Conservation (phyloP, 176 grass and related monocot species). For the Cocos nucifera region DNA sequence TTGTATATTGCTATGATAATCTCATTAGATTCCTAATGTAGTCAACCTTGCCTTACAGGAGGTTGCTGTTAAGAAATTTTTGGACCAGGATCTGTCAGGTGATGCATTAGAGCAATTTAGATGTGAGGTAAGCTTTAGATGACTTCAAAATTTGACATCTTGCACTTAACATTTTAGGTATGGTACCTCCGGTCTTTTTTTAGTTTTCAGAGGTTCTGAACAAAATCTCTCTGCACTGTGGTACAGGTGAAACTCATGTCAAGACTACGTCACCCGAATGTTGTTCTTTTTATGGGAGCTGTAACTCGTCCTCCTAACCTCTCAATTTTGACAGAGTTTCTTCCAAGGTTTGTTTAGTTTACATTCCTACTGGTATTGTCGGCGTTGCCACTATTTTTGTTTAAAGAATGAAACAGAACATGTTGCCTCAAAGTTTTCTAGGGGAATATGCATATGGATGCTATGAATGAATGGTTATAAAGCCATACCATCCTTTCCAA, state of each 20-base stretch:
- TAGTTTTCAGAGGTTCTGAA: constrained; percentile 6
- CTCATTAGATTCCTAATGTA: too few species aligned
- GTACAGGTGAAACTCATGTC: constrained; percentile 90
- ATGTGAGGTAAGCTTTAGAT: constrained; percentile 74
- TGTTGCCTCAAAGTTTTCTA: too few species aligned
- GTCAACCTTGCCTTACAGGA: constrained; percentile 35
- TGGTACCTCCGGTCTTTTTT: neutral
- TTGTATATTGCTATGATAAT: too few species aligned
- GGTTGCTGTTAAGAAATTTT: constrained; percentile 98
- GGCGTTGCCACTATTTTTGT: too few species aligned
- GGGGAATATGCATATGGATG: too few species aligned
- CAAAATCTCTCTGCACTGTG: constrained; percentile 24
- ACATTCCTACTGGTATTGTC: too few species aligned
- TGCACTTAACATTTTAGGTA: neutral
- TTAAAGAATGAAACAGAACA: too few species aligned
- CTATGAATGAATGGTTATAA: too few species aligned
- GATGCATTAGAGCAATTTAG: constrained; percentile 89
- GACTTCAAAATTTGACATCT: neutral
- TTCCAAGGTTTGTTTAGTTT: constrained; percentile 59
- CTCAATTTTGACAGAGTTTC: constrained; percentile 93
- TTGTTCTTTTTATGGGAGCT: constrained; percentile 99
- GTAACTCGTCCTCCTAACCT: constrained; percentile 94
- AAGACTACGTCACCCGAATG: constrained; percentile 84
- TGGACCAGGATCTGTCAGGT: constrained; percentile 92
- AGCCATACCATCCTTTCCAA: too few species aligned